Evolutionary conservation across 1,284 basidiomycete species (phyloP).

Genomic region (Thecaphora frezii): DNA sequence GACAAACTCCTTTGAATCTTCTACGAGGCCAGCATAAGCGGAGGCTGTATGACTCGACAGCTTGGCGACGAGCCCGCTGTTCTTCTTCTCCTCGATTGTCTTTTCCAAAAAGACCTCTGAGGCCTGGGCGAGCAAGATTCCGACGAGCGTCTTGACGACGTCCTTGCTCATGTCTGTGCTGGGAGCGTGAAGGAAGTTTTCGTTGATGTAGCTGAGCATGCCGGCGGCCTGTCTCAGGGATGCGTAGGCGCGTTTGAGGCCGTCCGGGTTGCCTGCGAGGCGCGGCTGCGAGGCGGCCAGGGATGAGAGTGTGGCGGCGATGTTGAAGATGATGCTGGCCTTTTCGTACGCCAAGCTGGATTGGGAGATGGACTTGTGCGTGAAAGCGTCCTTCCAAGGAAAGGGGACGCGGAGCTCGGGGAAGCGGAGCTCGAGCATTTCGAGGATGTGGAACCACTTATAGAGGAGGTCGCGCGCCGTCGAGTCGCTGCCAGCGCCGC

Average conservation of each 20-base stretch:
- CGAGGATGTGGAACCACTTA: constrained; percentile 99
- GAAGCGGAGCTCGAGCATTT: constrained; percentile 93
- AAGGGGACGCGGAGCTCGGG: constrained; percentile 94
- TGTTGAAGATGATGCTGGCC: constrained; percentile 95
- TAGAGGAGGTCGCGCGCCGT: constrained; percentile 80
- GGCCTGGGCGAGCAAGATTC: constrained; percentile 85
- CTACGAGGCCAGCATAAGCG: constrained; percentile 76
- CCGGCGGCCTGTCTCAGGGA: constrained; percentile 90
- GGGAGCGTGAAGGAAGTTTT: constrained; percentile 97
- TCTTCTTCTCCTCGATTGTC: constrained; percentile 65
- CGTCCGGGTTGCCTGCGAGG: constrained; percentile 65
- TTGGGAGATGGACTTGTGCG: constrained; percentile 83
- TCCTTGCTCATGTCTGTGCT: constrained; percentile 94
- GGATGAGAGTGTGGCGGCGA: constrained; percentile 87
- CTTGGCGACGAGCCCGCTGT: constrained; percentile 74
- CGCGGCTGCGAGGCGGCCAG: constrained; percentile 77
- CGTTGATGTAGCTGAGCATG: constrained; percentile 98
- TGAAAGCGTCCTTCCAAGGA: constrained; percentile 94
- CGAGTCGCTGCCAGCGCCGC: constrained; percentile 79
- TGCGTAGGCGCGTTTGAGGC: constrained; percentile 90
- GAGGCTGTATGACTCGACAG: constrained; percentile 79
- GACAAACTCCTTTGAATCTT: constrained; percentile 93
- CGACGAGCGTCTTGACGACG: constrained; percentile 87
- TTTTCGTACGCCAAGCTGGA: constrained; percentile 97
- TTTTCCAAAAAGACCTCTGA: constrained; percentile 97